A percentile compares a stretch with the other conserved stretches of the same genome.
These are phyloP conservation scores for Solanum chacoense DNA, from an alignment of 305 asterid species.

Conservation along the genomic window DNA sequence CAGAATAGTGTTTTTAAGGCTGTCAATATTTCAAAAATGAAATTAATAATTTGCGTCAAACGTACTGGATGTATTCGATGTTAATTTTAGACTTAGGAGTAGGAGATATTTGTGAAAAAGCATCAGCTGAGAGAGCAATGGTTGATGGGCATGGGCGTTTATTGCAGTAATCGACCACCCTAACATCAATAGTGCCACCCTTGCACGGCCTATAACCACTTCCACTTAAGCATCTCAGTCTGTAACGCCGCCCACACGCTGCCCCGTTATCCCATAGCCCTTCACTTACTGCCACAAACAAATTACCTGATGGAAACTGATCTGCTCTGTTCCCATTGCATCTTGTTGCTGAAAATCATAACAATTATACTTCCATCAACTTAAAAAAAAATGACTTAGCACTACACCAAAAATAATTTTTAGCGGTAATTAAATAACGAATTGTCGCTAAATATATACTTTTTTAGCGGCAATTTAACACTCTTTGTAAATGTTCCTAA, in stretches of 20 bases:
- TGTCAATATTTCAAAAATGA: no score
- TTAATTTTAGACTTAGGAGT: conserved; percentile 26
- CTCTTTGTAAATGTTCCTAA: no score
- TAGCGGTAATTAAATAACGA: no score
- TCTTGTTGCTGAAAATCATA: conserved; percentile 28
- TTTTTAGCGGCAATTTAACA: no score
- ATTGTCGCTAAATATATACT: no score
- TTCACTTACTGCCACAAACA: conserved; percentile 39
- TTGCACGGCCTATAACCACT: conserved; percentile 26
- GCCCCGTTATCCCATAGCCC: conserved; percentile 57
- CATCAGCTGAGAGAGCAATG: conserved; percentile 31
- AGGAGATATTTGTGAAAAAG: conserved; percentile 21
- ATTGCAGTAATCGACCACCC: conserved; percentile 34
- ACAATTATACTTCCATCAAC: not conserved
- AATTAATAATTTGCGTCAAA: no score
- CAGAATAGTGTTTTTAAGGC: no score
- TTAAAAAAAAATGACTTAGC: no score
- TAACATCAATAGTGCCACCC: conserved; percentile 28
- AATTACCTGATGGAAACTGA: conserved; percentile 43
- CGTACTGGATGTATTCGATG: conserved; percentile 28
- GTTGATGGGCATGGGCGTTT: conserved; percentile 36
- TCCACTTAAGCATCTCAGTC: conserved; percentile 42
- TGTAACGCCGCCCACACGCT: conserved; percentile 46
- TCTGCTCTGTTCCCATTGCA: conserved; percentile 32
- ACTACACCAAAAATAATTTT: no score